phyloP scores from a whole-genome alignment of 768 basidiomycete species.

The Tricholoma sp. region DNA sequence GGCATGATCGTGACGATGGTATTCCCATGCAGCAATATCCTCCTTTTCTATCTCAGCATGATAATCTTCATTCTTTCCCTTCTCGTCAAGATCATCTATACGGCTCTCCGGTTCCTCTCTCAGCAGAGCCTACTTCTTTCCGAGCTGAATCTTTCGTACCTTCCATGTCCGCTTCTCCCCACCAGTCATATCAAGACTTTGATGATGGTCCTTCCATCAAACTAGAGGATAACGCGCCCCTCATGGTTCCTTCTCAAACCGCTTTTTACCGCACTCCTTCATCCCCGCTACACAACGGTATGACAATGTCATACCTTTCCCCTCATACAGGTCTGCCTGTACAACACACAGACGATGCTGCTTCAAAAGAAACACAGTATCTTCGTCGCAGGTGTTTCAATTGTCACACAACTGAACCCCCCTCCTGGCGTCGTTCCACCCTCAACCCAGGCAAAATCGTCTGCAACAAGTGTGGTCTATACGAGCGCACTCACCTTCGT shows the following conservation, averaged over 20 bases:
- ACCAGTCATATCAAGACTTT: conserved; percentile 43
- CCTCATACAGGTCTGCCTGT: conserved; percentile 56
- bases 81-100: conserved; percentile 33
- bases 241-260: conserved; percentile 62
- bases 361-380: conserved; percentile 87
- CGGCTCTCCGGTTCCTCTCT: conserved; percentile 24
- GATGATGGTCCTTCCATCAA: conserved; percentile 51
- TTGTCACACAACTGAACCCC: conserved; percentile 89
- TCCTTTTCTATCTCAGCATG: conserved; percentile 35
- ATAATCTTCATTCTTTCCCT: conserved; percentile 24
- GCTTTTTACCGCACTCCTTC: conserved; percentile 39
- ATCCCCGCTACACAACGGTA: conserved; percentile 23
- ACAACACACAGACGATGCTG: conserved; percentile 88
- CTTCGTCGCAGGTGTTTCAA: conserved; percentile 86
- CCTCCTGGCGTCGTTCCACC: conserved; percentile 82
- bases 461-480: conserved; percentile 91
- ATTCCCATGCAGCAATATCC: conserved; percentile 34
- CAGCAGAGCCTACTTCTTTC: conserved; percentile 16
- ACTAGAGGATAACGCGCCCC: conserved; percentile 55
- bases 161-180: conserved; percentile 32
- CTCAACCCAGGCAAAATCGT: conserved; percentile 91
- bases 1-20: conserved; percentile 59
- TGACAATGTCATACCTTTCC: conserved; percentile 33
- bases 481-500: conserved; percentile 84
- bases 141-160: conserved; percentile 33